These are phyloP conservation scores for Datura wrightii DNA, from an alignment of 257 asterid genomes.

Conservation along the genomic window DNA sequence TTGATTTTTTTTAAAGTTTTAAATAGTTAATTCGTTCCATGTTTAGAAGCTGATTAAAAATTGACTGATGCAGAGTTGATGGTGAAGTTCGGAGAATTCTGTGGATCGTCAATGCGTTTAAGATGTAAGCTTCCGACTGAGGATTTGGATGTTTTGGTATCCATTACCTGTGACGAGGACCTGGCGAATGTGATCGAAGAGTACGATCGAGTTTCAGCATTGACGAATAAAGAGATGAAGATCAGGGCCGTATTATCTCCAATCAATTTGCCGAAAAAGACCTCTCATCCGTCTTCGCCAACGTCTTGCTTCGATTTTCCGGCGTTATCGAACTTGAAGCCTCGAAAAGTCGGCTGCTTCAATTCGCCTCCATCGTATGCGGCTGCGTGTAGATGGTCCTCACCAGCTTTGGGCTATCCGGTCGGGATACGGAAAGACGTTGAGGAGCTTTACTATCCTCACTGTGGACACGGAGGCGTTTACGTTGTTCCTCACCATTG, in stretches of 20 bases:
- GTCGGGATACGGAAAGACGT: slow-evolving; percentile 32
- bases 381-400: slow-evolving; percentile 26
- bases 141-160: slow-evolving; percentile 74
- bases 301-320: slow-evolving; percentile 67
- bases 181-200: slow-evolving; percentile 61
- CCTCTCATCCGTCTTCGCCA: slow-evolving; percentile 73
- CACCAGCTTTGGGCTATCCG: slow-evolving; percentile 41
- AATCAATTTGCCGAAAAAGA: slow-evolving; percentile 50
- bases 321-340: slow-evolving; percentile 29
- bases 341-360: slow-evolving; percentile 32
- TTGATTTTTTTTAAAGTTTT: not conserved
- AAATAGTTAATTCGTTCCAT: not conserved
- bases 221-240: slow-evolving; percentile 49
- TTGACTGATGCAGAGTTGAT: slow-evolving; percentile 53
- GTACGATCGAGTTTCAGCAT: slow-evolving; percentile 59
- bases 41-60: not conserved
- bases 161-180: slow-evolving; percentile 79
- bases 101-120: slow-evolving; percentile 67
- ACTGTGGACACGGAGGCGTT: slow-evolving; percentile 37
- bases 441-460: slow-evolving; percentile 21
- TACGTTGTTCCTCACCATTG: slow-evolving; percentile 35
- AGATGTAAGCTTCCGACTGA: slow-evolving; percentile 79
- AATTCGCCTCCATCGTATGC: slow-evolving; percentile 36
- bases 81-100: slow-evolving; percentile 76
- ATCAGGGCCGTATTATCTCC: slow-evolving; percentile 76